Evolutionary conservation across 352 stramenopile species (phyloP).

Genomic region (Phytopythium litorale): DNA sequence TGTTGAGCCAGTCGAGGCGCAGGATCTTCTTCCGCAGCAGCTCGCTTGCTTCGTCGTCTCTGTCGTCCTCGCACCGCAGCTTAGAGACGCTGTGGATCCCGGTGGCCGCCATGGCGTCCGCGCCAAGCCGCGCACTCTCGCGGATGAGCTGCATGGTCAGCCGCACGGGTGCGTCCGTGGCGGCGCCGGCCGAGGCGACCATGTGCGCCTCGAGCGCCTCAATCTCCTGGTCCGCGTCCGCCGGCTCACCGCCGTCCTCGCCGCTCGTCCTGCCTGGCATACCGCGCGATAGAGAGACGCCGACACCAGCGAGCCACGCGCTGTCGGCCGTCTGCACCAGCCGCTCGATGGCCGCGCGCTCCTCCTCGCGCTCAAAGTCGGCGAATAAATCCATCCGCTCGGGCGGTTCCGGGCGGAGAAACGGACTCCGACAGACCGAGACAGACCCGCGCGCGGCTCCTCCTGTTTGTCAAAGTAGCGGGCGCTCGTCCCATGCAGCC

Average conservation of each 20-base stretch:
- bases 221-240: conserved; percentile 49
- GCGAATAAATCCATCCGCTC: conserved; percentile 33
- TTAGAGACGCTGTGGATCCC: conserved; percentile 11
- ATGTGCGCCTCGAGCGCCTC: conserved; percentile 55
- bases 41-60: conserved; percentile 26
- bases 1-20: conserved; percentile 67
- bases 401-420: neutral
- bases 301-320: conserved; percentile 24
- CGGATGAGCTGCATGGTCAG: conserved; percentile 75
- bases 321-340: conserved; percentile 30
- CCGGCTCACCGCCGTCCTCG: conserved; percentile 13
- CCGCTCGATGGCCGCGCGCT: conserved; percentile 24
- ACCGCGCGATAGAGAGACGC: conserved; percentile 3
- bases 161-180: conserved; percentile 31
- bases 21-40: conserved; percentile 57
- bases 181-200: conserved; percentile 23
- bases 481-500: conserved; percentile 1
- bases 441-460: neutral
- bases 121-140: conserved; percentile 21
- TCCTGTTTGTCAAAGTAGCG: neutral
- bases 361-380: conserved; percentile 23
- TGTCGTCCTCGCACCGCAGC: conserved; percentile 1
- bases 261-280: conserved; percentile 4
- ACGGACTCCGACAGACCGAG: neutral
- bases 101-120: neutral